Base-by-base conservation (phyloP, 805 yeast genomes). In the Ogataea chonburiensis region DNA sequence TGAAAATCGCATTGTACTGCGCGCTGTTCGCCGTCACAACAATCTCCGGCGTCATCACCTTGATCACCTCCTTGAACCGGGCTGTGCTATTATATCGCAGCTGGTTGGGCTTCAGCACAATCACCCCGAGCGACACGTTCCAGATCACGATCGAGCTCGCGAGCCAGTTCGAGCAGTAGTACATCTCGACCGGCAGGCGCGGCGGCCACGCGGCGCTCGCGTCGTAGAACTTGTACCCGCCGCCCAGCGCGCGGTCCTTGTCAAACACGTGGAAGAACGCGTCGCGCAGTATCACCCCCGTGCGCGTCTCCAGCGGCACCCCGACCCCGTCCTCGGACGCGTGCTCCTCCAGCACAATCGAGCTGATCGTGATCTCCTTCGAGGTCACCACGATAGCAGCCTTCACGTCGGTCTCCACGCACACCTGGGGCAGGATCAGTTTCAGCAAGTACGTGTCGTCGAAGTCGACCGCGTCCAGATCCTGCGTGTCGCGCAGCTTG, bases 391-490 rank as follows among this genome's bases (percentile, higher is more conserved):
- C 52, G 5, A 75, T 67, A 38, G 79, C 73, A 1, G 75, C 63
- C 10, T 70, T 60, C 1, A 65, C 67, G 31, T 70, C 74, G 13
- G 60, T 58, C 10, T 68, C 70, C 14, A 58, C 35, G 52, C 88
- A 93, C 26, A 91, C 72, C 56, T 91, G 97, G 0, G 98, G 97
- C 12, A 86, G 75, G 10, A 86, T 68, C 29, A 89, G 70, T 43
- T 84, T 81, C 30, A 89, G 66, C 44, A 81, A 62, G 52, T 79
- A 57, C 3, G 51, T 41, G 38, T 61, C 64, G 25, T 57, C 61
- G 8, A 52, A 40, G 16, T 34, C 37, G 7, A 56, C 55, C 17
- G 40, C 43, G 2, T 26, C 42, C 16, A 50, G 29, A 45, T 20
- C 49, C 4, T 32, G 37, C 0, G 47, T 41, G 24, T 62, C 59